Base-by-base conservation (phyloP, 495 filamentous ascomycete genomes). In the Neurospora discreta region DNA sequence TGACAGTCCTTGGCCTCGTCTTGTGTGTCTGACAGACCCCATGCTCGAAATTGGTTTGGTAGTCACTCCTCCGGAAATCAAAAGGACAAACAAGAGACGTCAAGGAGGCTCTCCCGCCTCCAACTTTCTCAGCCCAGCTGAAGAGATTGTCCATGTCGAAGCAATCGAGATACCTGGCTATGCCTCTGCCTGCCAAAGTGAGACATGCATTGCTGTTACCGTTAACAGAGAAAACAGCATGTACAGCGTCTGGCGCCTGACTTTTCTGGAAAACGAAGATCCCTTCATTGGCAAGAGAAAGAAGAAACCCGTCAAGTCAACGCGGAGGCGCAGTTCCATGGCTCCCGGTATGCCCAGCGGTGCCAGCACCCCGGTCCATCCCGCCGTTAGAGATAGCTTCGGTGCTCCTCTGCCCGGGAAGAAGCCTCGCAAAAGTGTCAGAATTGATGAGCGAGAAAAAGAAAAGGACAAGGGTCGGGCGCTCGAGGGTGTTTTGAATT, bases 11-110 rank as follows among this genome's bases (percentile, higher is more conserved):
- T 88, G 93, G 77, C 95, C 95, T 4, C 86, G 91, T 39, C 82
- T 97, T 1, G 96, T 94, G 72, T 92, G 91, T 40, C 85, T 99
- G 33, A 96, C 90, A 7, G 91, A 97, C 78, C 95, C 95, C 39
- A 82, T 98, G 72, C 84, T 93, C 3, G 93, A 98, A 75, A 86
- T 97, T 79, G 95, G 95, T 1, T 77, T 94, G 58, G 90, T 98
- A 43, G 90, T 97, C 16, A 88, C 89, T 0, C 76, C 80, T 11
- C 75, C 78, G 11, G 83, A 82, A 23, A 76, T 70, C 23, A 68
- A 77, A 65, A 72, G 71, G 11, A 72, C 78, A 26, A 68, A 71
- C 38, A 77, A 74, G 72, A 42, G 60, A 68, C 43, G 69, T 74
- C 36, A 75, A 70, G 33, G 78, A 72, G 68, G 75, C 11, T 73